Evolutionary conservation across 2,329 filamentous ascomycete species (phyloP), one percentile per base, ranked within the genome.

Genomic region (Aaosphaeria arxii): DNA sequence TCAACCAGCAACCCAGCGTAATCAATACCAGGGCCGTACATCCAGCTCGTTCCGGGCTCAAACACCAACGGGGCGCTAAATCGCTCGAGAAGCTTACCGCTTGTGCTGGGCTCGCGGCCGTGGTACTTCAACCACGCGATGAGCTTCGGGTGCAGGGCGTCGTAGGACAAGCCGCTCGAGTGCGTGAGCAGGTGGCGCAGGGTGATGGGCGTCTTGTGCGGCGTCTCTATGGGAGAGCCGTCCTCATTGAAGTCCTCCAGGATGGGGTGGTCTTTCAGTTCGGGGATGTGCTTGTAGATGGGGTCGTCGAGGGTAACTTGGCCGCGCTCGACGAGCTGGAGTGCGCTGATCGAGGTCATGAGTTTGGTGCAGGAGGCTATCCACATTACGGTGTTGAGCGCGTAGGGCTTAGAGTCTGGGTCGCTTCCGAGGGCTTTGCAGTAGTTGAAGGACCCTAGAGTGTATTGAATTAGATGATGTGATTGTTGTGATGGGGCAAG

Each of bases 21-120:
- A 57, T 77, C 75, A 43, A 73, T 71, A 48, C 66, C 66, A 31
- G 67, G 69, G 74, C 63, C 56, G 46, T 86, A 86, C 46, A 78
- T 71, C 77, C 80, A 87, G 0, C 70, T 68, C 17, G 79, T 75
- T 0, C 83, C 83, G 0, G 84, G 84, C 50, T 87, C 81, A 55
- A 82, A 81, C 0, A 85, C 58, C 7, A 87, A 62, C 0, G 84
- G 81, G 4, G 29, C 6, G 56, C 60, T 59, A 70, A 76, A 53
- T 48, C 78, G 75, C 7, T 65, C 62, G 7, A 78, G 57, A 7
- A 79, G 55, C 65, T 74, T 76, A 17, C 74, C 58, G 40, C 76
- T 54, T 2, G 71, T 73, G 43, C 73, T 72, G 4, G 70, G 64
- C 5, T 62, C 45, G 43, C 63, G 58, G 47, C 64, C 65, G 24